These are phyloP conservation scores for Mytilinidion resinicola DNA, from an alignment of 495 filamentous ascomycete species.

Conservation along the genomic window DNA sequence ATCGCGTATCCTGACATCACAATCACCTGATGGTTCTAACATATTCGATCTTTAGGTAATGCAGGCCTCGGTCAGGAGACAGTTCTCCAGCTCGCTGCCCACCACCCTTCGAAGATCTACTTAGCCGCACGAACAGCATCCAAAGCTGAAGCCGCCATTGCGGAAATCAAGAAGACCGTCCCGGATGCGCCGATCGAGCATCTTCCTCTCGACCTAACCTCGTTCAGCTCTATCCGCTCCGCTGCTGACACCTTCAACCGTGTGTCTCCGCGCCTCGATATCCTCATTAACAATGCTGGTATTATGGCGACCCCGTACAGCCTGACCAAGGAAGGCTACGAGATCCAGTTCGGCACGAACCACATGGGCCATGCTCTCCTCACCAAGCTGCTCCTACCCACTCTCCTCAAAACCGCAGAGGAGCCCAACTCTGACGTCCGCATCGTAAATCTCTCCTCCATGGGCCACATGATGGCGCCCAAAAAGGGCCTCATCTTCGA, in stretches of 20 bases:
- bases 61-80: constrained; percentile 50
- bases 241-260: constrained; percentile 40
- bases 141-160: constrained; percentile 45
- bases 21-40: background rate
- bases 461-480: constrained; percentile 21
- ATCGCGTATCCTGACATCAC: too few species aligned
- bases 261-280: constrained; percentile 30
- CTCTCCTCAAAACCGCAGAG: constrained; percentile 15
- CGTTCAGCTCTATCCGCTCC: constrained; percentile 40
- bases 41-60: constrained; percentile 53
- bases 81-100: constrained; percentile 48
- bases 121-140: constrained; percentile 50
- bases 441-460: constrained; percentile 24
- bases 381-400: constrained; percentile 25
- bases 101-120: constrained; percentile 46
- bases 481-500: constrained; percentile 40
- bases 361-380: constrained; percentile 28
- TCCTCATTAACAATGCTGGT: constrained; percentile 31
- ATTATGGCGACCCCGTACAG: constrained; percentile 22
- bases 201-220: constrained; percentile 45
- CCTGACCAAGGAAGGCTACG: constrained; percentile 39
- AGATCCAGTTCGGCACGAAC: constrained; percentile 51
- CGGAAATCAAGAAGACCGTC: constrained; percentile 34
- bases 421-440: constrained; percentile 27
- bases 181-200: constrained; percentile 37